phyloP scores from a whole-genome alignment of 257 asterid genomes.

The Gentiana straminea region DNA sequence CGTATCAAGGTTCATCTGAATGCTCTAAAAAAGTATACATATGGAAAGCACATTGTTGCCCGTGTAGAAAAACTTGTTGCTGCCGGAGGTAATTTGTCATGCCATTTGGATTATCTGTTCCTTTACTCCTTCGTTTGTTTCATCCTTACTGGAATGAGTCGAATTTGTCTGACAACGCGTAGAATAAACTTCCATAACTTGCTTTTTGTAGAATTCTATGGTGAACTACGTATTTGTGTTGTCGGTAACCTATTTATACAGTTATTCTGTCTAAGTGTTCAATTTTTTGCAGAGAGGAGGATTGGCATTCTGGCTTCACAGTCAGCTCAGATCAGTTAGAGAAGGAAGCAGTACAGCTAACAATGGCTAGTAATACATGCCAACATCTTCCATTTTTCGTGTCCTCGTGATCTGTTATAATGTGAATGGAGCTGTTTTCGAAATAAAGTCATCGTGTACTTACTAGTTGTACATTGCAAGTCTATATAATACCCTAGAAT shows the following conservation, averaged over 20 bases:
- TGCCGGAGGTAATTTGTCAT: slow-evolving; percentile 53
- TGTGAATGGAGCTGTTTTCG: slow-evolving; percentile 20
- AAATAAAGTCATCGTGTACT: slow-evolving; percentile 35
- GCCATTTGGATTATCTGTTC: background rate
- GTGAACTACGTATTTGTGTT: no score
- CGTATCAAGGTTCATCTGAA: slow-evolving; percentile 69
- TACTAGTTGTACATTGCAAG: slow-evolving; percentile 41
- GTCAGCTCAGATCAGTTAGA: slow-evolving; percentile 24
- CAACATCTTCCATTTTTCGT: slow-evolving; percentile 6
- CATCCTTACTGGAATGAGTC: background rate
- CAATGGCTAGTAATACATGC: slow-evolving; percentile 38
- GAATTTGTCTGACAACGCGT: no score
- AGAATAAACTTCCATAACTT: no score
- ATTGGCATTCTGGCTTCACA: slow-evolving; percentile 41
- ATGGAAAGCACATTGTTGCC: slow-evolving; percentile 80
- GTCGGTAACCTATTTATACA: no score
- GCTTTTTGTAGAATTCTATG: no score
- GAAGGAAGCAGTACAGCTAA: slow-evolving; percentile 55
- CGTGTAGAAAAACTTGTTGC: slow-evolving; percentile 93
- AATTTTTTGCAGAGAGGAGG: slow-evolving; percentile 60
- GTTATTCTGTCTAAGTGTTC: no score
- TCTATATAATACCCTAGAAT: slow-evolving; percentile 26
- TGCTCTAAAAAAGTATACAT: slow-evolving; percentile 68
- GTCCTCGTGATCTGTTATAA: slow-evolving; percentile 17
- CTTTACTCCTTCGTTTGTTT: background rate